These are phyloP conservation scores for Suillus spraguei DNA, from an alignment of 768 basidiomycete species.

Conservation along the genomic window DNA sequence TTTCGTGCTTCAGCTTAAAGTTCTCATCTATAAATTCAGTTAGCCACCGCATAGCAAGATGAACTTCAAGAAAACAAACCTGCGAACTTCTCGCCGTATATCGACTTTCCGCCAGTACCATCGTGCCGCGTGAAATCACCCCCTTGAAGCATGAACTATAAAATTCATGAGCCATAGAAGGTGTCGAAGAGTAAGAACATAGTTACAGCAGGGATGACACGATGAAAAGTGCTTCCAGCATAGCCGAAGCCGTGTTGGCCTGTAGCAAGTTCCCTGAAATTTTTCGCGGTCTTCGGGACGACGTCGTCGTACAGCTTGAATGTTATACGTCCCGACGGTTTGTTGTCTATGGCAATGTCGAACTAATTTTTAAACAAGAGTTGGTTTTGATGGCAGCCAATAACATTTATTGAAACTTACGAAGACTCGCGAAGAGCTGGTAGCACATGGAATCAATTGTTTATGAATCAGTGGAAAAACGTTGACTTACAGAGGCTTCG, in stretches of 20 bases:
- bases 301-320: constrained; percentile 84
- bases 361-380: constrained; percentile 44
- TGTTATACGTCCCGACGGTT: constrained; percentile 68
- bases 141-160: constrained; percentile 82
- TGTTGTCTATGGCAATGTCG: constrained; percentile 60
- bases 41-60: neutral
- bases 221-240: constrained; percentile 67
- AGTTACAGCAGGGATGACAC: constrained; percentile 63
- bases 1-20: constrained; percentile 63
- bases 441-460: neutral
- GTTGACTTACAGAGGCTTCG: constrained; percentile 1
- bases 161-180: constrained; percentile 1
- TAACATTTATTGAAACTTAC: constrained; percentile 12
- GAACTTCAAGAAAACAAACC: neutral
- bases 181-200: neutral
- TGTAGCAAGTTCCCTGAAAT: constrained; percentile 81
- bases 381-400: neutral
- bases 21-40: constrained; percentile 56
- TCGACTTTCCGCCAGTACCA: constrained; percentile 83
- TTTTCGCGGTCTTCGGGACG: constrained; percentile 78
- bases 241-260: constrained; percentile 75
- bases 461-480: neutral
- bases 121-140: constrained; percentile 81
- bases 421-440: constrained; percentile 34
- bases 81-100: constrained; percentile 56